phyloP scores from a whole-genome alignment of 1,284 basidiomycete genomes.

The Malassezia sp. region DNA sequence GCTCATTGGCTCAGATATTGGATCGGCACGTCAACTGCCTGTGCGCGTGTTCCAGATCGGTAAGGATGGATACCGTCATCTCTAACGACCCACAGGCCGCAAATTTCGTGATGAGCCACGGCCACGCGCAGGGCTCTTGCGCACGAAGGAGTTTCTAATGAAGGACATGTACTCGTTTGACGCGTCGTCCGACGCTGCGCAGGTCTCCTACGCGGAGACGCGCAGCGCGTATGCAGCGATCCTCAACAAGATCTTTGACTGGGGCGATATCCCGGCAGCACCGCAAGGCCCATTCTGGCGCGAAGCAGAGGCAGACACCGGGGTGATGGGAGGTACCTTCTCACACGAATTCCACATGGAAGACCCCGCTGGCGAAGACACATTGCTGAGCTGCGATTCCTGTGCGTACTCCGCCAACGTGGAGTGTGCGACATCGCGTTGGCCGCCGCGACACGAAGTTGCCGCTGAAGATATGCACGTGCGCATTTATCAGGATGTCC shows the following conservation, averaged over 20 bases:
- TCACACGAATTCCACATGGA: slow-evolving; percentile 47
- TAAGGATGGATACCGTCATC: too few species aligned
- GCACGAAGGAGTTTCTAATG: slow-evolving; percentile 48
- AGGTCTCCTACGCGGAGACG: slow-evolving; percentile 40
- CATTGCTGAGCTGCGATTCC: slow-evolving; percentile 34
- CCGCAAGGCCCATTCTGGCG: slow-evolving; percentile 21
- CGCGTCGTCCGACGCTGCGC: slow-evolving; percentile 13
- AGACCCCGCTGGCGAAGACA: slow-evolving; percentile 46
- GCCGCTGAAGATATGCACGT: too few species aligned
- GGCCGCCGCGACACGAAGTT: slow-evolving; percentile 5
- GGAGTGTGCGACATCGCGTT: slow-evolving; percentile 34
- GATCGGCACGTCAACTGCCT: slow-evolving; percentile 36
- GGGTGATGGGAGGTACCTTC: slow-evolving; percentile 46
- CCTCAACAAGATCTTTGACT: slow-evolving; percentile 28
- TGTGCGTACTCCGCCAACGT: slow-evolving; percentile 45
- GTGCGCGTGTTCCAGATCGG: slow-evolving; percentile 45
- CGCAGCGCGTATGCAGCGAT: slow-evolving; percentile 38
- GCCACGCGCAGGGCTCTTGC: slow-evolving; percentile 44
- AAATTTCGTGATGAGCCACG: slow-evolving; percentile 48
- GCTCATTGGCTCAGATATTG: slow-evolving; percentile 37
- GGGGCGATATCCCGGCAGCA: neutral
- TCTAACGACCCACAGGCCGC: too few species aligned
- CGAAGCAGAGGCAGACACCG: slow-evolving; percentile 46
- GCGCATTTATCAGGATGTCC: neutral
- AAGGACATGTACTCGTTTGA: slow-evolving; percentile 48